Evolutionary conservation across 176 grass and related monocot genomes (phyloP).

Genomic region (Oryza meridionalis): DNA sequence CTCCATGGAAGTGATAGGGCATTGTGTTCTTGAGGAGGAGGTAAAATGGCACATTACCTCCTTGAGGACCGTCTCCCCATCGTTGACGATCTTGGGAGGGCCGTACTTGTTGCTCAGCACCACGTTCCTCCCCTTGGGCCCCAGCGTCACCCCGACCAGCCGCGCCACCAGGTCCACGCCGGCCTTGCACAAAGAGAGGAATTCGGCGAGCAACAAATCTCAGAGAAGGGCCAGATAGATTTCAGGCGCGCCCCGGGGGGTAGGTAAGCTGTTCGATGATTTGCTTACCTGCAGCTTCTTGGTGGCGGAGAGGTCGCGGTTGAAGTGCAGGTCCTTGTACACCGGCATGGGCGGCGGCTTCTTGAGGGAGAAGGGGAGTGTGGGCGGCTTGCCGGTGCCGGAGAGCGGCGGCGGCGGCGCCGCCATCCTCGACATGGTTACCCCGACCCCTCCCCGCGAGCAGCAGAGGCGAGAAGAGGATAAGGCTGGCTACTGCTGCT

Average conservation of each 20-base stretch:
- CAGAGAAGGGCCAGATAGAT: neutral
- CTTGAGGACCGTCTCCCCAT: conserved; percentile 90
- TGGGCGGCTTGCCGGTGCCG: conserved; percentile 57
- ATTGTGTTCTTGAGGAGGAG: neutral
- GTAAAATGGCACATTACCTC: conserved; percentile 57
- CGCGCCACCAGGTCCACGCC: conserved; percentile 87
- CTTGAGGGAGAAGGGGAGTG: conserved; percentile 74
- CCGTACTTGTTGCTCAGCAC: conserved; percentile 91
- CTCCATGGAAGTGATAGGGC: neutral
- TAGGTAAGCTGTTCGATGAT: neutral
- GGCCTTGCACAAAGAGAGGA: conserved; percentile 43
- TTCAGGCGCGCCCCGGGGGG: neutral
- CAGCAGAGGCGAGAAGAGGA: conserved; percentile 39
- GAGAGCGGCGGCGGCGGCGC: conserved; percentile 52
- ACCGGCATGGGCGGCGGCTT: conserved; percentile 62
- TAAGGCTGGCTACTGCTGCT: conserved; percentile 38
- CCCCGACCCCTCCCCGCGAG: neutral
- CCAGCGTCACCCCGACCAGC: conserved; percentile 89
- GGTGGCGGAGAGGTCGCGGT: conserved; percentile 80
- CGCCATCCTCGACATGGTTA: conserved; percentile 47
- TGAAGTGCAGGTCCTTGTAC: conserved; percentile 93
- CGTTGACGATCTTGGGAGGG: conserved; percentile 93
- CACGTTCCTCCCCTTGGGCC: conserved; percentile 92
- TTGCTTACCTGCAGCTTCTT: conserved; percentile 76
- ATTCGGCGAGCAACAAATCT: neutral